Evolutionary conservation across 179 eudicot species (phyloP), one percentile per base, ranked within the genome.

Genomic region (Silene vulgaris): DNA sequence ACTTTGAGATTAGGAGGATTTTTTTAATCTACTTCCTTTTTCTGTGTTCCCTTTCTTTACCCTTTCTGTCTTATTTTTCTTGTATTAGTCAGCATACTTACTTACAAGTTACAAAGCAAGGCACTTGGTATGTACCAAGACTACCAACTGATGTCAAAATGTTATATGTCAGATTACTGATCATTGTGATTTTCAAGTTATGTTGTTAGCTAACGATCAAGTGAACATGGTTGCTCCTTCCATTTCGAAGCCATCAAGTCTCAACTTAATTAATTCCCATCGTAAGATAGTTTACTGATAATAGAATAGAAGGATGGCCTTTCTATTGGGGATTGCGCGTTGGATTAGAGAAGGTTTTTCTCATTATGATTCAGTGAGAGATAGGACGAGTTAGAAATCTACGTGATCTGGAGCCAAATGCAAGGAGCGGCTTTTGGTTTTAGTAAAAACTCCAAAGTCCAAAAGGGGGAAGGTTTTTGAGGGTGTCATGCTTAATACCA

Each of bases 31-130:
- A n/a, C 26, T 48, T 14, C 50, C 9, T 59, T 48, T 35, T 20
- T 1, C 1, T 23, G 16, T 45, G 8, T 69, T 19, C 16, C 60
- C 52, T 37, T 68, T 4, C 50, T 17, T 8, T 69, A 21, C 17
- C 40, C 26, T n/a, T 43, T 13, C 26, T 20, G 14, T 45, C 48
- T 32, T 14, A 16, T 73, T 73, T 35, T 57, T 23, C 35, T 19
- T 69, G 26, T 21, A 37, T 17, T 30, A 29, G 11, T 75, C 30
- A 75, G 16, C 69, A 20, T n/a, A 48, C 6, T 20, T 80, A 59
- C 8, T 17, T 66, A 32, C 50, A 29, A 19, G 19, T 17, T 66
- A 32, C 50, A 29, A 19, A 19, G 61, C 54, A 48, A 40, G 37
- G 3, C 52, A 9, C 52, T 23, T n/a, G n/a, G 20, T 56, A 56